Conservation (phyloP, 2,329 filamentous ascomycete species). For the Phialocephala subalpina region DNA sequence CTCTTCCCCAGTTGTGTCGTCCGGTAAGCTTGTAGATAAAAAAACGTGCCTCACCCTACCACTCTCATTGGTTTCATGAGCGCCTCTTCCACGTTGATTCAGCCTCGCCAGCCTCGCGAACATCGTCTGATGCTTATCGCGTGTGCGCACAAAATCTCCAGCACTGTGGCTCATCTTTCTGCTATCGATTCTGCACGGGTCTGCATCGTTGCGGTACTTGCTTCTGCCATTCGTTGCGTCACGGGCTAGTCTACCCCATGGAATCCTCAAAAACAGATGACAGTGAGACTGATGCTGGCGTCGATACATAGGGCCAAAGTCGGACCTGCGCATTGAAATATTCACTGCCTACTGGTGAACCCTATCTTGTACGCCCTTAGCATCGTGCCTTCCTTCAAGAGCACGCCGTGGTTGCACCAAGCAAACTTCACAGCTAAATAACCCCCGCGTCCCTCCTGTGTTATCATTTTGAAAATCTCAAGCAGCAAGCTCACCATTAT, state of each 20-base stretch:
- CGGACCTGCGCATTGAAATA: background rate
- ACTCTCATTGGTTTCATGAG: background rate
- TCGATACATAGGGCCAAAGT: background rate
- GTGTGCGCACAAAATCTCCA: background rate
- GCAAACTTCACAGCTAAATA: slow-evolving; percentile 9
- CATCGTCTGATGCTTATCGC: background rate
- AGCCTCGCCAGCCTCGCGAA: slow-evolving; percentile 20
- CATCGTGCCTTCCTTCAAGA: slow-evolving; percentile 4
- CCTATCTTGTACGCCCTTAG: background rate
- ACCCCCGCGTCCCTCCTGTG: background rate
- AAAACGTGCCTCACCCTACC: background rate
- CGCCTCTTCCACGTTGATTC: background rate
- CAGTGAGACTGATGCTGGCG: slow-evolving; percentile 1
- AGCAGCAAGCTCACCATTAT: slow-evolving; percentile 1
- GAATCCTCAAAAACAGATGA: background rate
- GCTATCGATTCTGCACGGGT: background rate
- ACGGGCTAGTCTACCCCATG: background rate
- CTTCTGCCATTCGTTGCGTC: background rate
- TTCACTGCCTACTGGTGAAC: background rate
- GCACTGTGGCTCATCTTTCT: background rate
- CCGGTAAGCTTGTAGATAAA: background rate
- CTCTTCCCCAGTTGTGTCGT: slow-evolving; percentile 1
- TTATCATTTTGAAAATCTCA: background rate
- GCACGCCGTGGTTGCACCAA: background rate
- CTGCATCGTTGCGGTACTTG: background rate